Conservation (phyloP, 192 early-diverging fungal genomes). For the Cetraspora pellucida region DNA sequence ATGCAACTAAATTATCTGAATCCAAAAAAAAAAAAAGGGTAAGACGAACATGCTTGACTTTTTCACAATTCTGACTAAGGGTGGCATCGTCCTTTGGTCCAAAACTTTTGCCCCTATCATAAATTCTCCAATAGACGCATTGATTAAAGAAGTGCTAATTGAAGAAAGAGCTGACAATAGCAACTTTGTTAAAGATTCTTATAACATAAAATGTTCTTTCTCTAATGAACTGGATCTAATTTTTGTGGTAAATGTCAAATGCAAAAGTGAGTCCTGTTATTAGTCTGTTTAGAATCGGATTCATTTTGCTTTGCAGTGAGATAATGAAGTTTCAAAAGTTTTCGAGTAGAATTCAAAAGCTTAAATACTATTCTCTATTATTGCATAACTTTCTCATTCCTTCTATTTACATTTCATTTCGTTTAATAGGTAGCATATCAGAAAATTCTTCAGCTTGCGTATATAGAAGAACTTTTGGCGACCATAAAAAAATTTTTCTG, state of each 20-base stretch:
- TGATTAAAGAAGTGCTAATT: constrained; percentile 80
- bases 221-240: constrained; percentile 81
- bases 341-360: not conserved
- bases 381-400: not conserved
- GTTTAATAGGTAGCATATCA: constrained; percentile 74
- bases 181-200: constrained; percentile 67
- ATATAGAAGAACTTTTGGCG: constrained; percentile 81
- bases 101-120: constrained; percentile 63
- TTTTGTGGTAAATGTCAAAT: constrained; percentile 63
- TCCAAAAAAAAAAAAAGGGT: too few relatives aligned
- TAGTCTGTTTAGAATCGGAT: not conserved
- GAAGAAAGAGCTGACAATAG: constrained; percentile 65
- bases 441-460: constrained; percentile 82
- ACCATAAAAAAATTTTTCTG: constrained; percentile 70
- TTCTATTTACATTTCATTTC: not conserved
- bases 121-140: constrained; percentile 67
- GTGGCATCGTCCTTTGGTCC: constrained; percentile 87
- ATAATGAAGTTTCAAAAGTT: not conserved
- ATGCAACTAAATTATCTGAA: too few relatives aligned
- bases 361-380: not conserved
- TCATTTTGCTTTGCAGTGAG: not conserved
- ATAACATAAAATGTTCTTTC: constrained; percentile 77
- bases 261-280: not conserved
- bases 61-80: constrained; percentile 81
- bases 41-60: constrained; percentile 74